Conservation (phyloP, 345 rosid genomes). For the Orychophragmus violaceus region DNA sequence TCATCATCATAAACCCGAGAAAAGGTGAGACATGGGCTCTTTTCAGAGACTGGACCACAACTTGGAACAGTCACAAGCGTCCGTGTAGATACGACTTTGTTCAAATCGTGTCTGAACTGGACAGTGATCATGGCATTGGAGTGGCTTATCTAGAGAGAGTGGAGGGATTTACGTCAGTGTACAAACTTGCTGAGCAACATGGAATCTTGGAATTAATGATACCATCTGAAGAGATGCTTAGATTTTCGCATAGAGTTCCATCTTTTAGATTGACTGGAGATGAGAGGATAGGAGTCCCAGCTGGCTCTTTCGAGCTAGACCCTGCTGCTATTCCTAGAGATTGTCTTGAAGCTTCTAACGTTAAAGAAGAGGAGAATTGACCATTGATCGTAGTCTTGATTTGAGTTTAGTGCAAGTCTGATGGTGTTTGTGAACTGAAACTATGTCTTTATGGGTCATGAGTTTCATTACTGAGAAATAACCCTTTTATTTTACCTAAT, state of each 20-base stretch:
- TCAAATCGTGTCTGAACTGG: constrained; percentile 44
- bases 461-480: no score
- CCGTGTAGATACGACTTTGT: constrained; percentile 56
- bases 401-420: not conserved
- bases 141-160: constrained; percentile 60
- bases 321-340: constrained; percentile 54
- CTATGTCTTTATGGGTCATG: no score
- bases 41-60: constrained; percentile 51
- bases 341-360: not conserved
- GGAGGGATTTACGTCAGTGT: constrained; percentile 60
- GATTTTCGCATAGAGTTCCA: constrained; percentile 73
- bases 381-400: no score
- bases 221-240: constrained; percentile 35
- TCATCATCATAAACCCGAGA: constrained; percentile 40
- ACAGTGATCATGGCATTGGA: constrained; percentile 36
- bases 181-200: constrained; percentile 25
- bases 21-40: constrained; percentile 92
- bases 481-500: no score
- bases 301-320: constrained; percentile 69
- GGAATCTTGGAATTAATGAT: constrained; percentile 25
- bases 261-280: constrained; percentile 54
- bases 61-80: constrained; percentile 31
- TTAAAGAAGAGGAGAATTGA: not conserved
- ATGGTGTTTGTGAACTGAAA: no score
- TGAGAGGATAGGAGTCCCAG: constrained; percentile 61